Evolutionary conservation across 805 yeast genomes (phyloP).

Genomic region (Zygoascus bituminiphila): DNA sequence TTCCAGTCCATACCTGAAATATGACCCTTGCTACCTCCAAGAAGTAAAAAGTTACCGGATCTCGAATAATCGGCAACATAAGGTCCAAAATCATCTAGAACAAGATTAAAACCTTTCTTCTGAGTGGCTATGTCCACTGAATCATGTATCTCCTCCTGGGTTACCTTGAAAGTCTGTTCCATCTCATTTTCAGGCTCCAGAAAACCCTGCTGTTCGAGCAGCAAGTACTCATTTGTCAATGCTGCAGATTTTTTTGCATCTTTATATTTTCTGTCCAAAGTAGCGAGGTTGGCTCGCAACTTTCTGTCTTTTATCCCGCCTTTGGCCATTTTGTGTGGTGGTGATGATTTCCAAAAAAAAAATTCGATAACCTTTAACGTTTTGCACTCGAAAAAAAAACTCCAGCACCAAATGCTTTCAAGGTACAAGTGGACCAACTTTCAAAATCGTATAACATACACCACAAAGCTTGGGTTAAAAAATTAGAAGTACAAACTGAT

Average conservation of each 20-base stretch:
- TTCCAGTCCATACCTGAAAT: constrained; percentile 96
- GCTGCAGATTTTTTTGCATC: constrained; percentile 80
- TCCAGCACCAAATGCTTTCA: not conserved
- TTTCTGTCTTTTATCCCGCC: constrained; percentile 43
- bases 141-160: constrained; percentile 66
- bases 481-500: no score
- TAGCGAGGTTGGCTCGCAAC: constrained; percentile 55
- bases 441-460: no score
- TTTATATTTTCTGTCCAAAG: constrained; percentile 61
- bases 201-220: constrained; percentile 78
- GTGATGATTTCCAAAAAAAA: not conserved
- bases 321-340: not conserved
- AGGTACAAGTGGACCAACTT: no score
- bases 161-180: constrained; percentile 84
- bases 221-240: constrained; percentile 64
- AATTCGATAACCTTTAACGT: not conserved
- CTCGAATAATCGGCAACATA: constrained; percentile 73
- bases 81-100: constrained; percentile 76
- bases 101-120: constrained; percentile 63
- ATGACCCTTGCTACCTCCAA: constrained; percentile 91
- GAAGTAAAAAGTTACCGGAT: constrained; percentile 76
- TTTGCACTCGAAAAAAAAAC: no score
- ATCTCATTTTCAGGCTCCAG: constrained; percentile 86
- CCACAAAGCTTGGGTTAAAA: no score
- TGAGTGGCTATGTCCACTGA: constrained; percentile 73